Conservation (phyloP, 768 basidiomycete genomes). For the Lentinula lateritia region DNA sequence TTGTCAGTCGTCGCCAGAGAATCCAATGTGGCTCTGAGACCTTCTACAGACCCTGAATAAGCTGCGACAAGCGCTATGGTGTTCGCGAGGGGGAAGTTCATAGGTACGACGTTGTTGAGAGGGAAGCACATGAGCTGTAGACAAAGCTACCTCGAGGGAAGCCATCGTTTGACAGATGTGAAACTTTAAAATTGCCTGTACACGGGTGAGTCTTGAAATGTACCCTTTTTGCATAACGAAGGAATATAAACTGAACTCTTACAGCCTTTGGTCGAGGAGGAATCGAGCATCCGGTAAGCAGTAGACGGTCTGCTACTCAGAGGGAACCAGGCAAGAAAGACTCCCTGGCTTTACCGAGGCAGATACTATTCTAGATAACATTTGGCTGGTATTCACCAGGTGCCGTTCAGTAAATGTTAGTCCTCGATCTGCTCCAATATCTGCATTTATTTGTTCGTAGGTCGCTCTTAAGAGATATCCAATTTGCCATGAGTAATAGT, state of each 20-base stretch:
- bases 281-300: constrained; percentile 63
- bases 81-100: constrained; percentile 91
- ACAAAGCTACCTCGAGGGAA: constrained; percentile 40
- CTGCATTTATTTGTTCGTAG: constrained; percentile 83
- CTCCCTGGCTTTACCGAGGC: constrained; percentile 38
- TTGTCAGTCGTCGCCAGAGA: constrained; percentile 98
- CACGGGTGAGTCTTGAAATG: constrained; percentile 68
- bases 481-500: constrained; percentile 75
- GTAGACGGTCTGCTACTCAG: constrained; percentile 56
- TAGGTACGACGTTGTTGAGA: constrained; percentile 85
- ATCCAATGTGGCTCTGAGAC: constrained; percentile 95
- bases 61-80: constrained; percentile 96
- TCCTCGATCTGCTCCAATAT: constrained; percentile 89
- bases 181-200: constrained; percentile 77
- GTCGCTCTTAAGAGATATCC: constrained; percentile 93
- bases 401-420: constrained; percentile 93
- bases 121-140: constrained; percentile 92
- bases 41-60: constrained; percentile 95
- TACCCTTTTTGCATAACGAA: constrained; percentile 48
- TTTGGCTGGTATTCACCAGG: constrained; percentile 89
- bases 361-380: constrained; percentile 66
- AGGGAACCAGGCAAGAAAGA: constrained; percentile 73
- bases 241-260: constrained; percentile 42
- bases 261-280: constrained; percentile 40
- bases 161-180: constrained; percentile 60